Evolutionary conservation across 2,329 filamentous ascomycete species (phyloP), one percentile per base, ranked within the genome.

Genomic region (Ophiostoma piceae): DNA sequence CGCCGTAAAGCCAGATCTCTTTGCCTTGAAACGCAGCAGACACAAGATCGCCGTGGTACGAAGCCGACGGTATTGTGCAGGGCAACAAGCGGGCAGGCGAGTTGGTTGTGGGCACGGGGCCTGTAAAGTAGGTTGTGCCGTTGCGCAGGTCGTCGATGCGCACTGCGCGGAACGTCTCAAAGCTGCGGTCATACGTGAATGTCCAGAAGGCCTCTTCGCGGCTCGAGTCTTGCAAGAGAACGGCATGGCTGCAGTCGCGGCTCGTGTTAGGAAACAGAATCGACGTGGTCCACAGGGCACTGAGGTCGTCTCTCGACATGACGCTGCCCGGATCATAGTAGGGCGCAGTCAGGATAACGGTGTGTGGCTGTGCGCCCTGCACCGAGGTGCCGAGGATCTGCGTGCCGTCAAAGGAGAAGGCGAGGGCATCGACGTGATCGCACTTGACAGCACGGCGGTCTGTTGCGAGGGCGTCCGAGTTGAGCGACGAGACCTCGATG

Each of bases 261-360:
- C 89, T 92, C n/a, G 88, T 89, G 74, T 93, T 92, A 3, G 92
- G 91, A 70, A 94, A 94, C 2, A 95, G 80, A 65, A 95, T 94
- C 43, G 92, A 93, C 0, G 91, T 92, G 7, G 92, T 94, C 92
- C 92, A 95, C 76, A 94, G 84, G 32, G 89, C 86, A 76, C 89
- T 90, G 72, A 92, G 84, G 72, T 88, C 85, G 71, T 91, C 87
- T 71, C 90, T 88, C 14, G 82, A 84, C 72, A 90, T 82, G 67
- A 87, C 84, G 73, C 86, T 87, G 47, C 89, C 89, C 0, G 88
- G 90, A 60, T 91, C 89, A 77, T 92, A 92, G 75, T 93, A 93
- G 1, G 92, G 91, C 0, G 91, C 91, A 0, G 90, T 92, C 43
- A 95, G 83, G 67, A 92, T 88, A 57, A 94, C 90, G 0, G 92